Evolutionary conservation across 2,329 filamentous ascomycete genomes (phyloP).

Genomic region (Diaporthe nobilis): DNA sequence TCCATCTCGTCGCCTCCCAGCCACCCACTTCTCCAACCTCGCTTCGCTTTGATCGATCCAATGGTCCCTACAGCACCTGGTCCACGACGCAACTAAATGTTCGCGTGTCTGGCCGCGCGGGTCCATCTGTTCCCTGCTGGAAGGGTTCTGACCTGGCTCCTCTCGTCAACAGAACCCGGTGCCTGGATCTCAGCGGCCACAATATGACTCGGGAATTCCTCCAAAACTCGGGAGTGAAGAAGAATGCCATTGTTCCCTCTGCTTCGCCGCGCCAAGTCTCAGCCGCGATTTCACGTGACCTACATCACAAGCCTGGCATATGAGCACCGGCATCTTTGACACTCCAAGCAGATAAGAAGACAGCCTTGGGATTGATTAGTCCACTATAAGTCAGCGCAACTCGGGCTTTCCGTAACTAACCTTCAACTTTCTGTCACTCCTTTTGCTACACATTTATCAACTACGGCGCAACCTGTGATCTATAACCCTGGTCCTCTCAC

Average conservation of each 20-base stretch:
- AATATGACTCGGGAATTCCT: background rate
- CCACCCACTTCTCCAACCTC: constrained; percentile 25
- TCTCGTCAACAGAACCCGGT: background rate
- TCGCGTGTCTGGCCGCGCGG: background rate
- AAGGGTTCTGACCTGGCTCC: background rate
- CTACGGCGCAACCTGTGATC: background rate
- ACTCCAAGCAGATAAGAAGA: background rate
- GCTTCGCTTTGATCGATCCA: constrained; percentile 5
- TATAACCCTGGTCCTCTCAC: background rate
- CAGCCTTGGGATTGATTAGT: background rate
- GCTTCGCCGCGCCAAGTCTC: background rate
- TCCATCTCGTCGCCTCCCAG: constrained; percentile 10
- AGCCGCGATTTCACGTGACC: constrained; percentile 30
- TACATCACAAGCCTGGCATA: background rate
- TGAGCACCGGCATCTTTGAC: background rate
- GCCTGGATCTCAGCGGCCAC: background rate
- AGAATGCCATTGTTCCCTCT: constrained; percentile 11
- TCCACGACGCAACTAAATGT: background rate
- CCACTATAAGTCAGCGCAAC: background rate
- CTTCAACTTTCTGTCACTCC: background rate
- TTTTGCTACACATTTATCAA: background rate
- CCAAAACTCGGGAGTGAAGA: background rate
- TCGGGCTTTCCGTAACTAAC: background rate
- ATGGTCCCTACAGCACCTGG: background rate
- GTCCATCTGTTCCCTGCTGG: background rate